These are phyloP conservation scores for Lenwebbia sp. DNA, from an alignment of 345 rosid species.

Conservation along the genomic window DNA sequence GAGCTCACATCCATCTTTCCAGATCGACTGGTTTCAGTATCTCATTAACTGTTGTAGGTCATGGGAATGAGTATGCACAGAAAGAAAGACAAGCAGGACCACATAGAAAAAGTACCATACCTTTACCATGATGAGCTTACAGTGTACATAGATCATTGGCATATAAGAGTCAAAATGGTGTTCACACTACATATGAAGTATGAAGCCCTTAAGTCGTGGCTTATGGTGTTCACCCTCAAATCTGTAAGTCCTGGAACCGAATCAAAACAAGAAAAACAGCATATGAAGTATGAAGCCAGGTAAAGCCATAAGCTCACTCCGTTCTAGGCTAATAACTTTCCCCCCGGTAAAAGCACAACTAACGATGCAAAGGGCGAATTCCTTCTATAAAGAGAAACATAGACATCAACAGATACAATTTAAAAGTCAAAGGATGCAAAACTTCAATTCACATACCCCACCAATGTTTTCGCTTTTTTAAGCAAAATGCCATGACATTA, in stretches of 20 bases:
- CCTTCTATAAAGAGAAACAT: neutral
- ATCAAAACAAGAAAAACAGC: neutral
- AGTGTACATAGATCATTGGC: neutral
- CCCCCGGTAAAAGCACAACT: neutral
- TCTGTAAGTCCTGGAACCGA: neutral
- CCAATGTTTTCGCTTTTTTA: neutral
- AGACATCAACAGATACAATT: neutral
- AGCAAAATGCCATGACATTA: neutral
- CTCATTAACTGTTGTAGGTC: neutral
- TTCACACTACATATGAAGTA: too few relatives aligned
- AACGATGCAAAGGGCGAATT: neutral
- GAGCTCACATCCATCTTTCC: too few relatives aligned
- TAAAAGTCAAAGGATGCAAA: neutral
- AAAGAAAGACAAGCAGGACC: neutral
- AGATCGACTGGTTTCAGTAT: neutral
- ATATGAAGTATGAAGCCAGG: neutral
- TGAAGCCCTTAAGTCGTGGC: too few relatives aligned
- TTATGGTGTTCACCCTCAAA: too few relatives aligned
- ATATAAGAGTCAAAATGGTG: neutral
- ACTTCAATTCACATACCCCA: neutral
- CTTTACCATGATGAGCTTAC: neutral
- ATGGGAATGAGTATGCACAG: neutral
- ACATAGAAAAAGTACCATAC: neutral
- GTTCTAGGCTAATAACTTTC: neutral
- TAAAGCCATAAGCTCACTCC: neutral